Evolutionary conservation across 2,329 filamentous ascomycete species (phyloP), one percentile per base, ranked within the genome.

Genomic region (Eurotiales sp.): DNA sequence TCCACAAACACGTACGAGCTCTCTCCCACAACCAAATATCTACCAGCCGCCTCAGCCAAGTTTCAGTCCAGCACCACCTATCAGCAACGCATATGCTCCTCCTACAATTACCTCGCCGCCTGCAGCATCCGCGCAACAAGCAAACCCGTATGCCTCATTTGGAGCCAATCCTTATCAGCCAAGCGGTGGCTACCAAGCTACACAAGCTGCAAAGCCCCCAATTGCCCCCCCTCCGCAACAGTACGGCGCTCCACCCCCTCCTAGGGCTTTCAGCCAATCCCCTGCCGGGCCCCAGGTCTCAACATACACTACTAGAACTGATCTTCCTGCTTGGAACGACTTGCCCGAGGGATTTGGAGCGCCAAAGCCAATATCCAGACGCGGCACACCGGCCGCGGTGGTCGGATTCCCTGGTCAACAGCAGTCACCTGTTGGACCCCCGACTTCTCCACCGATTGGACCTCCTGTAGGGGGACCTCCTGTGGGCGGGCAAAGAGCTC

Each of bases 251-350:
- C 57, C 80, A 25, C 84, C 83, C 36, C 83, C 83, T 52, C 84
- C 84, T 47, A 82, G 86, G 56, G 83, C 82, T 55, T 78, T 81
- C 22, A 84, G 83, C 30, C 80, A 85, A n/a, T 86, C 88, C 14
- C 78, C 81, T 11, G 78, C 79, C 21, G 69, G 75, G 14, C 42
- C 47, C n/a, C 77, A 83, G 36, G 85, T 90, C 19, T 83, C 88
- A 15, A 82, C 88, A 8, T 72, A 72, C 52, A 69, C 70, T 27
- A 84, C 83, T 63, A 76, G 82, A 52, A 85, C 84, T 64, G 86
- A 87, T 57, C 85, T 85, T 56, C 82, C 85, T 23, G 87, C 88
- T 60, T 99, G 93, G 93, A 99, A 99, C 61, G 93, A 99, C 69
- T 86, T 95, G 46, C 93, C 93, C 1, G 81, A 96, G 62, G 87